Evolutionary conservation across 179 eudicot species (phyloP).

Genomic region (Vitellaria paradoxa): DNA sequence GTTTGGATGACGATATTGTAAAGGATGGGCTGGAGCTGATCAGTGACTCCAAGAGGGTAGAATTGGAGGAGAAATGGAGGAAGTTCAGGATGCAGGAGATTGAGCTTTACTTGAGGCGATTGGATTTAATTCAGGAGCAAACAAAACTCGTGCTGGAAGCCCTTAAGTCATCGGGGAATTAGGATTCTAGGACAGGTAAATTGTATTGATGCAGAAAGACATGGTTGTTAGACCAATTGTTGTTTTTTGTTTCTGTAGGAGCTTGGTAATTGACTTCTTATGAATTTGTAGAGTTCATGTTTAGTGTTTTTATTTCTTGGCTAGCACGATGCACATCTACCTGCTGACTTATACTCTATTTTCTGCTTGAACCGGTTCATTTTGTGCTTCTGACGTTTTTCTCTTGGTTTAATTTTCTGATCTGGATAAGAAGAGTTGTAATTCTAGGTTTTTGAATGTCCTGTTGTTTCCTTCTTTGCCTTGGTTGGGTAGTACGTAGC

Average conservation of each 20-base stretch:
- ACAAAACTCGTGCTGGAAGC: conserved; percentile 15
- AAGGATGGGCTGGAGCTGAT: conserved; percentile 17
- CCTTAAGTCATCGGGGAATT: conserved; percentile 14
- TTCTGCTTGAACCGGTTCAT: too few species aligned
- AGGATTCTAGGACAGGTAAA: background rate
- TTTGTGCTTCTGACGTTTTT: background rate
- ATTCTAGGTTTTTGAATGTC: background rate
- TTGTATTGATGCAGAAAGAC: background rate
- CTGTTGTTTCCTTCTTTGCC: background rate
- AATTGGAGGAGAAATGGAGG: conserved; percentile 29
- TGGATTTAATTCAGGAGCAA: conserved; percentile 22
- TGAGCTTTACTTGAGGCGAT: conserved; percentile 17
- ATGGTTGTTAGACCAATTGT: background rate
- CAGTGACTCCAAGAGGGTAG: background rate
- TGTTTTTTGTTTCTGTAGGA: background rate
- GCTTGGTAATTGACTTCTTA: background rate
- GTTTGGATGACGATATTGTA: conserved; percentile 12
- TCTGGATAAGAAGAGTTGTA: background rate
- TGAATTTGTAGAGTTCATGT: background rate
- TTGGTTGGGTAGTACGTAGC: background rate
- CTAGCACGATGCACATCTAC: background rate
- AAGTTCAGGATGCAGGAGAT: conserved; percentile 14
- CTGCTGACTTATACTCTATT: background rate
- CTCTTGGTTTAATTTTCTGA: background rate
- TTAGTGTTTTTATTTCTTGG: background rate